Evolutionary conservation across 169 alveolate genomes (phyloP).

Genomic region (Eimeria mitis): DNA sequence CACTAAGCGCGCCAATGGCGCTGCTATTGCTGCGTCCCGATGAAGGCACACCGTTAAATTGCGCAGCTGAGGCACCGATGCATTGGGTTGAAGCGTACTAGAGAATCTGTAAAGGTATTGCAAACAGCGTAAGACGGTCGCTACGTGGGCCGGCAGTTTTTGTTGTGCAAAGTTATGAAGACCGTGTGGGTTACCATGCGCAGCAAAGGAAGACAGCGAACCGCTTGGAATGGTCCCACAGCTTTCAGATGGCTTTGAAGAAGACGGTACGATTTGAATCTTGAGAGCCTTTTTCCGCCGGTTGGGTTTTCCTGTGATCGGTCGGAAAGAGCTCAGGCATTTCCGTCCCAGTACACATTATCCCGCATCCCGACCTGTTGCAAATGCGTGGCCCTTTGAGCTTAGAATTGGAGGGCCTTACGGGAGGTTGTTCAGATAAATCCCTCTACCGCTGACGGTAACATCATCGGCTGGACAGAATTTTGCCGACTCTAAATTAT

Average conservation of each 20-base stretch:
- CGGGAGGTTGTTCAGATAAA: background rate
- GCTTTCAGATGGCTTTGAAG: slow-evolving; percentile 66
- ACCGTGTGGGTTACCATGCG: background rate
- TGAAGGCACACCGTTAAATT: background rate
- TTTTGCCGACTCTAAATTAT: background rate
- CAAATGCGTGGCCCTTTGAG: background rate
- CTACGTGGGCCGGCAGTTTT: background rate
- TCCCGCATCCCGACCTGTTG: background rate
- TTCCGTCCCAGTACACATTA: background rate
- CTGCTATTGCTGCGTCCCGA: background rate
- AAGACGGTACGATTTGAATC: slow-evolving; percentile 56
- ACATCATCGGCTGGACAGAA: background rate
- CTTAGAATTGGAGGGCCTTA: background rate
- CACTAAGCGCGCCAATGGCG: background rate
- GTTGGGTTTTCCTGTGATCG: background rate
- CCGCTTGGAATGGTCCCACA: slow-evolving; percentile 53
- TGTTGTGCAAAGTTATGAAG: background rate
- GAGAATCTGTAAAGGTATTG: background rate
- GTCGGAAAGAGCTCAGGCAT: background rate
- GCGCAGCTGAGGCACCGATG: background rate
- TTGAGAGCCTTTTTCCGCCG: background rate
- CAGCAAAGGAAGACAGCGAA: slow-evolving; percentile 47
- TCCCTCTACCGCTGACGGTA: background rate
- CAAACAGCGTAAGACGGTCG: background rate
- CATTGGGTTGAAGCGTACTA: background rate